Base-by-base conservation (phyloP, 176 grass and related monocot species). In the Dactylis glomerata region DNA sequence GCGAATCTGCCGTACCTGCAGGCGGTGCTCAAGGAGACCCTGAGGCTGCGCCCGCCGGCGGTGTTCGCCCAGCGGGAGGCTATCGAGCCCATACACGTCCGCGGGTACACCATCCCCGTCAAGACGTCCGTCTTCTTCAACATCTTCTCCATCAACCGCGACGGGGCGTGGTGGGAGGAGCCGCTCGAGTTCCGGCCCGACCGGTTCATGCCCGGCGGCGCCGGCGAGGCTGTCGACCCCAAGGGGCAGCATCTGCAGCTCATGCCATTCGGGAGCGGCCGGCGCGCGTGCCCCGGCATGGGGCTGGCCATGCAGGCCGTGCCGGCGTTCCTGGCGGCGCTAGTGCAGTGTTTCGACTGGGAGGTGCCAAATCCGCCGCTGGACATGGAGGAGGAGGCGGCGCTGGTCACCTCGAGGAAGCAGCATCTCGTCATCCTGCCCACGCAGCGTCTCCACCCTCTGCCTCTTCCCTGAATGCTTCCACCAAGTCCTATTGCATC, bases 321-420 rank as follows among this genome's bases (percentile, higher is more conserved):
- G 24, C 90, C 91, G 33, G 77, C 80, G 2, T 81, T 91, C 24
- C 71, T 97, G 2, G 92, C 83, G 0, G 88, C 82, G 16, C 82
- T 94, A 1, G 88, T 97, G 50, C 90, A 97, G 78, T 94, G 92
- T 68, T 97, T 97, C 68, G 54, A 94, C 17, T 94, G 90, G 92
- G 77, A 46, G 76, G 77, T 32, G 52, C 76, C 76, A 2, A 3
- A 9, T 7, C 22, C 54, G 63, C 73, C 26, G 10, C 17, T 94
- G 32, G 62, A 94, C 62, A 97, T 97, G 95, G 84, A 85, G 28
- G 95, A 97, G 77, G 84, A 79, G 0, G 42, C 41, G 4, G 88
- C 79, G 12, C 84, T 97, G 41, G 84, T 92, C 38, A 32, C 58
- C 36, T 58, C 88, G 0, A 70, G 90, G 38, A 83, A 77, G 50